A percentile compares a stretch with the other conserved stretches of the same genome.
phyloP scores from a whole-genome alignment of 2,329 filamentous ascomycete species.

The Aspergillus melleus region DNA sequence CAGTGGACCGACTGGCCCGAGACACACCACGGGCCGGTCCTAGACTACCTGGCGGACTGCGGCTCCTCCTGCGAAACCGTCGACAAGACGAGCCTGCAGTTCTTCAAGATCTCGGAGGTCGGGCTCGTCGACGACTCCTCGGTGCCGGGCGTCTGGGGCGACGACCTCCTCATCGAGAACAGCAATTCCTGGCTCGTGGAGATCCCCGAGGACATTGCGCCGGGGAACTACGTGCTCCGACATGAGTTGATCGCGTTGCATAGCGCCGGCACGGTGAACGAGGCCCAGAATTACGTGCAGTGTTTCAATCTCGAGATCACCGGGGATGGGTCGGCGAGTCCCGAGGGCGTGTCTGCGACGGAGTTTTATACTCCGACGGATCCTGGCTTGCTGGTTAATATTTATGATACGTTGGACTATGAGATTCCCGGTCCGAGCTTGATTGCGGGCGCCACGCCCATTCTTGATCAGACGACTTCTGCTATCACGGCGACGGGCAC shows the following conservation, averaged over 20 bases:
- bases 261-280: background rate
- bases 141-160: background rate
- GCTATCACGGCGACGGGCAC: slow-evolving; percentile 2
- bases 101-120: slow-evolving; percentile 2
- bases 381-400: background rate
- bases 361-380: background rate
- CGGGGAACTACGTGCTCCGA: background rate
- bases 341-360: background rate
- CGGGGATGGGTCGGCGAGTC: background rate
- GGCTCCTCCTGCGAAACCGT: background rate
- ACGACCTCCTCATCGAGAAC: slow-evolving; percentile 2
- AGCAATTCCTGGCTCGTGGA: slow-evolving; percentile 2
- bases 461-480: background rate
- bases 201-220: background rate
- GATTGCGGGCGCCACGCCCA: background rate
- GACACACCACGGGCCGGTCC: slow-evolving; percentile 1
- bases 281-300: slow-evolving; percentile 1
- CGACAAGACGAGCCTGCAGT: slow-evolving; percentile 1
- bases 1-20: slow-evolving; percentile 2
- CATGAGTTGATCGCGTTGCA: slow-evolving; percentile 3
- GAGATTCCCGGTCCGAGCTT: background rate
- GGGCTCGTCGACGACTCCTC: background rate
- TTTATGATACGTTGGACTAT: background rate
- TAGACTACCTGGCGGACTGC: slow-evolving; percentile 1
- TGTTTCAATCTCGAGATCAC: slow-evolving; percentile 1